phyloP scores from a whole-genome alignment of 176 grass and related monocot species.

The Chrysopogon serrulatus region DNA sequence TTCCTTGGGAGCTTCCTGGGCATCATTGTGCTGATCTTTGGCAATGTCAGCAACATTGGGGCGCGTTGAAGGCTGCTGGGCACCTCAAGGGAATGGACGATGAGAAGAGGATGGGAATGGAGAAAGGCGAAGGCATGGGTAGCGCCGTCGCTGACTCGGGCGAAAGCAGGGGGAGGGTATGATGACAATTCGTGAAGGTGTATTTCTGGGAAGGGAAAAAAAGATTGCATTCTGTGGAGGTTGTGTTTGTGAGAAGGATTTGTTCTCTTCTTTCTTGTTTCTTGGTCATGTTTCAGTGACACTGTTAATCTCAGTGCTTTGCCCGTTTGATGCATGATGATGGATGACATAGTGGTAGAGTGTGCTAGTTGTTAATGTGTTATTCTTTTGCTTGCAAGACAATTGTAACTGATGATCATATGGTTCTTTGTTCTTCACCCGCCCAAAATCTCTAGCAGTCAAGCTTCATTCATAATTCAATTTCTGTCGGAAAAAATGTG shows the following conservation, averaged over 20 bases:
- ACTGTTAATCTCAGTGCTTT: constrained; percentile 53
- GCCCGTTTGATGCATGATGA: constrained; percentile 47
- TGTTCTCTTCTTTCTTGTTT: constrained; percentile 66
- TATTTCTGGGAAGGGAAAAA: constrained; percentile 4
- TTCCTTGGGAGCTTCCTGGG: constrained; percentile 77
- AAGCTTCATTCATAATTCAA: constrained; percentile 17
- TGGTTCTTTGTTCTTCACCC: constrained; percentile 51
- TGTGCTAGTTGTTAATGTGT: constrained; percentile 60
- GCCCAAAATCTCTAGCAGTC: constrained; percentile 17
- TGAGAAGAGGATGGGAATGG: constrained; percentile 52
- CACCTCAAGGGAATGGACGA: constrained; percentile 69
- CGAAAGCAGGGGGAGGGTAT: constrained; percentile 59
- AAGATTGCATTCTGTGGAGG: constrained; percentile 55
- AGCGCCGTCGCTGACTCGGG: constrained; percentile 34
- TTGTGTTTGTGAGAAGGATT: constrained; percentile 65
- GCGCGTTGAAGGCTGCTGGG: constrained; percentile 56
- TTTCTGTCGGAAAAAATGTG: constrained; percentile 7
- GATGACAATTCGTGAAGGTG: constrained; percentile 13
- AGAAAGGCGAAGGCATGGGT: constrained; percentile 54
- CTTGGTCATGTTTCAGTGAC: constrained; percentile 53
- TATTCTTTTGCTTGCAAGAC: constrained; percentile 67
- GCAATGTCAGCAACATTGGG: constrained; percentile 74
- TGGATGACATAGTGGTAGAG: constrained; percentile 70
- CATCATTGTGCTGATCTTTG: constrained; percentile 75
- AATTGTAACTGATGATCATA: constrained; percentile 66